These are phyloP conservation scores for Mollisiaceae sp. DNA, from an alignment of 2,329 filamentous ascomycete genomes.

Conservation along the genomic window DNA sequence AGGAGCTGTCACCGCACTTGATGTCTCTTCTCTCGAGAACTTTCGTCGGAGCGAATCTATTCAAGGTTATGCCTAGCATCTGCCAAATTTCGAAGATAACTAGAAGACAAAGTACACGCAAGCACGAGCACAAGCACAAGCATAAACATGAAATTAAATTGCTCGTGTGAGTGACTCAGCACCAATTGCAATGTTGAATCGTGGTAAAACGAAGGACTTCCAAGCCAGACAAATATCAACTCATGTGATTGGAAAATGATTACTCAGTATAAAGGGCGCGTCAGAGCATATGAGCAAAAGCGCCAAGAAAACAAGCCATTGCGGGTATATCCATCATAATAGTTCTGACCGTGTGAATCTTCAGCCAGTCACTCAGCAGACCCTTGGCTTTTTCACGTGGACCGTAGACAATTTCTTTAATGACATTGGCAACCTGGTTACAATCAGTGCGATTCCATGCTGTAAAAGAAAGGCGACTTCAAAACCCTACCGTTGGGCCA, in stretches of 20 bases:
- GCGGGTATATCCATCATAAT: constrained; percentile 27
- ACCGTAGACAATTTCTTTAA: constrained; percentile 21
- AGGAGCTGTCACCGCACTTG: too few species aligned
- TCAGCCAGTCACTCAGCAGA: constrained; percentile 22
- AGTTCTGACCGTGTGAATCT: constrained; percentile 22
- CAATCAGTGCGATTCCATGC: not conserved
- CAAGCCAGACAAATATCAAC: not conserved
- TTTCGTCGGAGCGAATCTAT: too few species aligned
- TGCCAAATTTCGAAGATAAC: too few species aligned
- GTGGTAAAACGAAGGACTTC: not conserved
- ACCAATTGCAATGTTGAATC: too few species aligned
- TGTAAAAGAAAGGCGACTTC: too few species aligned
- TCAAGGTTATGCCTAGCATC: too few species aligned
- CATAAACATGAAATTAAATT: too few species aligned
- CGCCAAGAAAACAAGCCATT: constrained; percentile 27
- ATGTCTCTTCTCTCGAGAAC: too few species aligned
- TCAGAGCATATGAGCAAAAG: constrained; percentile 19
- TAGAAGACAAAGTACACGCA: too few species aligned
- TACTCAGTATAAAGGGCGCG: not conserved
- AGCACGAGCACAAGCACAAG: too few species aligned
- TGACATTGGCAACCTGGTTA: constrained; percentile 16
- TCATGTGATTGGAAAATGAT: not conserved
- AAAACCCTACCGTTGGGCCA: constrained; percentile 16
- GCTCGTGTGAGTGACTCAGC: too few species aligned
- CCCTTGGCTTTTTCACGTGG: constrained; percentile 20